Conservation (phyloP, 148 eudicot species). For the Selenicereus undatus region DNA sequence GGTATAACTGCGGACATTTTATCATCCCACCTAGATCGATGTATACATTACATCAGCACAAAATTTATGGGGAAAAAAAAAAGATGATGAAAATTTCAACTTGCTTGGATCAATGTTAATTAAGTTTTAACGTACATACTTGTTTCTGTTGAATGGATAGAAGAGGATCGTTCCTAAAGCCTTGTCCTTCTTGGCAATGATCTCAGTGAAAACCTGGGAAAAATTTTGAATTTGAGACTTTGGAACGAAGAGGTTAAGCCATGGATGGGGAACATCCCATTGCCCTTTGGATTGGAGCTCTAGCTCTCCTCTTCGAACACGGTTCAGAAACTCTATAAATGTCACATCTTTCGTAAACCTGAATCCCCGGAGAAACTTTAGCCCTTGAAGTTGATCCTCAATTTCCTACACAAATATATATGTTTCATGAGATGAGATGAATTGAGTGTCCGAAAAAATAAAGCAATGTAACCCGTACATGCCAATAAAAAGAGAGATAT, state of each 20-base stretch:
- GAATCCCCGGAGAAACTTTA: conserved; percentile 37
- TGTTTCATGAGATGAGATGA: not conserved
- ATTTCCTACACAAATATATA: conserved; percentile 42
- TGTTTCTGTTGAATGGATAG: conserved; percentile 69
- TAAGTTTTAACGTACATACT: conserved; percentile 34
- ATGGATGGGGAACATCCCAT: conserved; percentile 86
- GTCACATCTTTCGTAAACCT: conserved; percentile 49
- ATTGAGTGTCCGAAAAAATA: too few species aligned
- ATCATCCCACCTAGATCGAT: conserved; percentile 84
- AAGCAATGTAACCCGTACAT: too few species aligned
- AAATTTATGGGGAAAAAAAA: not conserved
- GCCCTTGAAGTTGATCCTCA: conserved; percentile 27
- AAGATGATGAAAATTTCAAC: too few species aligned
- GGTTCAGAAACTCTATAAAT: conserved; percentile 47
- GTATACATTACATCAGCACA: not conserved
- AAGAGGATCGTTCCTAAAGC: conserved; percentile 59
- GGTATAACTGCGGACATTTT: conserved; percentile 72
- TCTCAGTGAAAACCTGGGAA: conserved; percentile 45
- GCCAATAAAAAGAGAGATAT: too few species aligned
- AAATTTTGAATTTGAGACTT: conserved; percentile 56
- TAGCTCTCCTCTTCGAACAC: conserved; percentile 61
- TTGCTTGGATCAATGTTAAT: not conserved
- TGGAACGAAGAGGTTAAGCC: conserved; percentile 85
- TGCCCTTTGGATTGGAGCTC: conserved; percentile 50
- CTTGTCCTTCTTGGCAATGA: conserved; percentile 37